Evolutionary conservation across 805 yeast genomes (phyloP).

Genomic region (Kluyveromyces dobzhanskii): DNA sequence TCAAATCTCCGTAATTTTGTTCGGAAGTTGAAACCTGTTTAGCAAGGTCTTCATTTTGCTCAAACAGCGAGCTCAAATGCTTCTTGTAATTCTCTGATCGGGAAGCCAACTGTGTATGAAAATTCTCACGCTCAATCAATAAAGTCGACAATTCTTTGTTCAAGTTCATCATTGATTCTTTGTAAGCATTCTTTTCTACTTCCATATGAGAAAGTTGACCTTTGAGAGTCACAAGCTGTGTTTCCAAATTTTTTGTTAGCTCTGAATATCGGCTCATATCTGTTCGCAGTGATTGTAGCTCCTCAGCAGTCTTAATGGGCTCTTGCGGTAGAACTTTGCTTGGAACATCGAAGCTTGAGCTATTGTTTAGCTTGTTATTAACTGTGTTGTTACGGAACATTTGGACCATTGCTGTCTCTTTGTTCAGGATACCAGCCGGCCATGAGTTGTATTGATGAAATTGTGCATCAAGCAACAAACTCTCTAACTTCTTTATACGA

Average conservation of each 20-base stretch:
- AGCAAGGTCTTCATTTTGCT: constrained; percentile 10
- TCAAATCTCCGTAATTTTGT: constrained; percentile 20
- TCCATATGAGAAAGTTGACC: constrained; percentile 13
- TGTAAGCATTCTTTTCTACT: constrained; percentile 23
- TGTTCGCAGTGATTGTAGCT: not conserved
- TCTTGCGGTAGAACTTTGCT: too few species aligned
- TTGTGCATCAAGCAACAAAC: constrained; percentile 65
- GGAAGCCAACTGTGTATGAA: not conserved
- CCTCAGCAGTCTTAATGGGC: not conserved
- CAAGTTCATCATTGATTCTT: constrained; percentile 21
- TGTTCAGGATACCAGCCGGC: constrained; percentile 34
- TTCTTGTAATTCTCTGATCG: constrained; percentile 18
- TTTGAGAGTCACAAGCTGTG: constrained; percentile 1
- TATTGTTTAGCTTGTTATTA: not conserved
- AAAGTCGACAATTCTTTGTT: constrained; percentile 23
- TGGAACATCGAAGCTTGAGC: not conserved
- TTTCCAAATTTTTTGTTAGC: constrained; percentile 2
- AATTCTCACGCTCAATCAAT: constrained; percentile 15
- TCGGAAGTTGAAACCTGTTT: constrained; percentile 11
- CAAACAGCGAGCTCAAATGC: constrained; percentile 7
- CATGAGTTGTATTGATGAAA: constrained; percentile 43
- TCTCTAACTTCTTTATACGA: constrained; percentile 70
- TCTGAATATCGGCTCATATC: not conserved
- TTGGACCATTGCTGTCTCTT: constrained; percentile 6
- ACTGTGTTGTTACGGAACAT: constrained; percentile 1